These are phyloP conservation scores for Gossypium davidsonii DNA, from an alignment of 441 rosid species.

Conservation along the genomic window DNA sequence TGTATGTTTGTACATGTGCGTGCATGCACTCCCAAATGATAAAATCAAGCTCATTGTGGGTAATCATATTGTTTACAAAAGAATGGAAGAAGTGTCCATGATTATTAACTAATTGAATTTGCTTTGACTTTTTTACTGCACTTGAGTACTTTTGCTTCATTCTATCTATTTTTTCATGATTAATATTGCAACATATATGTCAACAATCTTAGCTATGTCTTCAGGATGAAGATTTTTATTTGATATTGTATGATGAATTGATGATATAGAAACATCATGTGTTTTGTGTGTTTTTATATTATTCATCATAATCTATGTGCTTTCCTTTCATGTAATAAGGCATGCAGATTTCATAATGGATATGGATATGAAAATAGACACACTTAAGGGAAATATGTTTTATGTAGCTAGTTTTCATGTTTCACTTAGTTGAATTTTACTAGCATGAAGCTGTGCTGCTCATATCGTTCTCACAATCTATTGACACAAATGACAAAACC, in stretches of 20 bases:
- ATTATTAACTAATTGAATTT: background rate
- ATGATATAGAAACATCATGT: background rate
- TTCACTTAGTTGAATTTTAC: background rate
- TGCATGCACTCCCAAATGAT: background rate
- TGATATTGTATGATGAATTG: background rate
- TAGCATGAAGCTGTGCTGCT: constrained; percentile 2
- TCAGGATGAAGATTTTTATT: background rate
- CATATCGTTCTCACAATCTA: background rate
- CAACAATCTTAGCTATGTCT: background rate
- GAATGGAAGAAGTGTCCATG: background rate
- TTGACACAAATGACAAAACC: background rate
- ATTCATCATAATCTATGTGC: background rate
- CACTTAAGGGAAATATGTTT: background rate
- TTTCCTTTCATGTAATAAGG: background rate
- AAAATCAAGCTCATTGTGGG: background rate
- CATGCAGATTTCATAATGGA: background rate
- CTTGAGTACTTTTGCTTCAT: background rate
- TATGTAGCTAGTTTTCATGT: background rate
- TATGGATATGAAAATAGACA: background rate
- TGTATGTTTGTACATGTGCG: background rate
- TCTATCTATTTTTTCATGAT: background rate
- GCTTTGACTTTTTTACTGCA: background rate
- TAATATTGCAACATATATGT: background rate
- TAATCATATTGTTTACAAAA: background rate
- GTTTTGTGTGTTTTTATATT: background rate